Base-by-base conservation (phyloP, 495 filamentous ascomycete species). In the Penicillium verhagenii region DNA sequence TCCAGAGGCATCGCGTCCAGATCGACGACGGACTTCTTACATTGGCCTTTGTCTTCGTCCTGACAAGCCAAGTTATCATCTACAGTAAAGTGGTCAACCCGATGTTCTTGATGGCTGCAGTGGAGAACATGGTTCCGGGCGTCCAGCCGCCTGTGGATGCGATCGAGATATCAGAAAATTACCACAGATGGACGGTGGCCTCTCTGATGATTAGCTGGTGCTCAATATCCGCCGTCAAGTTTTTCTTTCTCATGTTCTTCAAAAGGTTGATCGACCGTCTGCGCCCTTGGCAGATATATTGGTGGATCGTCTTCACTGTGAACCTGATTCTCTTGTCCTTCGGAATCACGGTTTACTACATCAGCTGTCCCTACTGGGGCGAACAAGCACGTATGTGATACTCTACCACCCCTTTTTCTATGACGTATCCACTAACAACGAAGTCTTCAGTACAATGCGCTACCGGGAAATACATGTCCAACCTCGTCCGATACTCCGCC, bases 291-390 rank as follows among this genome's bases (percentile, higher is more conserved):
- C 23, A 48, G 13, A 48, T 48, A 7, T 33, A 48, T 9, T 48
- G 45, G 45, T 48, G 45, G 45, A 11, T 48, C 13, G 25, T 35
- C 1, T 48, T 48, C n/a, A 21, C 16, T 16, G 4, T 33, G 26
- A 48, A 33, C 6, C 0, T 48, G 6, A n/a, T 20, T 16, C 9
- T 13, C 10, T 3, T 26, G 4, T 19, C 13, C 6, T 48, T 33
- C 11, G 29, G 26, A 18, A 16, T 35, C 25, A 6, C 16, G 14
- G 29, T 48, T 6, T 48, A 19, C 29, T 48, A 33, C 10, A 9
- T 35, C 20, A 48, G 45, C 20, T 48, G 45, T 48, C 45, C 29
- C 16, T 26, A 48, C 19, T 47, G 44, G 44, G 44, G 18, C n/a
- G 18, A 9, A 9, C 6, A n/a, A 29, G 25, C 25, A 14, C 18